Base-by-base conservation (phyloP, 1,139 yeast species). In the Geotrichum cucujoidarum region DNA sequence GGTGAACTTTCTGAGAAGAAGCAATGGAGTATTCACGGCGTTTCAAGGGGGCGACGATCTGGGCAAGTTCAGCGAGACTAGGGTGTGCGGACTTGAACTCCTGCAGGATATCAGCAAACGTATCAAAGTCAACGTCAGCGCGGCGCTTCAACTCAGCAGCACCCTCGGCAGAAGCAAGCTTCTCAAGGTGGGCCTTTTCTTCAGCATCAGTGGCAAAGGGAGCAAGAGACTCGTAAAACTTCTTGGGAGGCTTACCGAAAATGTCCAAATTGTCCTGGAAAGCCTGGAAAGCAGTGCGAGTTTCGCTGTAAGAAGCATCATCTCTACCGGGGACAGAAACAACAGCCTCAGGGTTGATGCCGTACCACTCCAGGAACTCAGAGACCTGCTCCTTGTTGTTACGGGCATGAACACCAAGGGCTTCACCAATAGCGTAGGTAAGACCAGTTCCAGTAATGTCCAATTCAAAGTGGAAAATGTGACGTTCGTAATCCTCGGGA, bases 1-100 rank as follows among this genome's bases (percentile, higher is more conserved):
- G 87, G 70, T 90, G 97, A 59, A 86, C 74, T 65, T 77, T 86
- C 70, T 92, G 98, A 30, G 97, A 90, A 1, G 97, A 89, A 3
- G 98, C 97, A 68, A 92, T 92, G n/a, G 97, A 90, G 66, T 92
- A 92, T 69, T 92, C 98, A 74, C 98, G 85, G 74, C 98, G 83
- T 75, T 92, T 92, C 66, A 90, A 76, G 25, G 96, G 94, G 21
- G 95, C 78, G 58, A 92, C 77, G 50, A 90, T 70, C 59, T 77
- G 76, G 32, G 83, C 79, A 60, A 92, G 76, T 37, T 86, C 89
- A 49, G 75, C 75, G 53, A 86, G 72, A n/a, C 78, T 61, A 21
- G 97, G 97, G 66, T 83, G 81, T 29, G 94, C 95, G 48, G 94
- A 82, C 57, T 78, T 74, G 75, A 86, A 92, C 62, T 86, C 81